phyloP scores from a whole-genome alignment of 75 land plant genomes.

The Chamaecyparis obtusa region DNA sequence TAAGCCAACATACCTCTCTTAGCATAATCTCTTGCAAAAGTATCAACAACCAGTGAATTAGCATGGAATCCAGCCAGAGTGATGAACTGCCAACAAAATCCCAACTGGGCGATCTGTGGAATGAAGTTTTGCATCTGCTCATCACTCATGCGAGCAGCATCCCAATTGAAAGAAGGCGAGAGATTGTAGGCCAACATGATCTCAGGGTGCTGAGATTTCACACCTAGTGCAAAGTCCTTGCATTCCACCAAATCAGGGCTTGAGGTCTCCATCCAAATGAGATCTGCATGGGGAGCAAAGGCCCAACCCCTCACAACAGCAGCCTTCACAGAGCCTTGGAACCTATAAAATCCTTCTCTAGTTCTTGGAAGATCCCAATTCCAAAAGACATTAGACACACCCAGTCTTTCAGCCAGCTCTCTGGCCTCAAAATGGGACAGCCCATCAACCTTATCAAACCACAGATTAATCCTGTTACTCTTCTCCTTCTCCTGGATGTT shows the following conservation, averaged over 20 bases:
- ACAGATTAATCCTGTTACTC: conserved; percentile 49
- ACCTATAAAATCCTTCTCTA: conserved; percentile 73
- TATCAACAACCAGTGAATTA: conserved; percentile 68
- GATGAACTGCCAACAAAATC: conserved; percentile 94
- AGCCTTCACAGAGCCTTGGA: conserved; percentile 64
- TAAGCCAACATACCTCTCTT: conserved; percentile 89
- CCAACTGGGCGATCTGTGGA: conserved; percentile 71
- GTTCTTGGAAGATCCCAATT: conserved; percentile 83
- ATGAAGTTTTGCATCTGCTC: conserved; percentile 78
- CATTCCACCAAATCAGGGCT: conserved; percentile 74
- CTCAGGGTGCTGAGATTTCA: conserved; percentile 64
- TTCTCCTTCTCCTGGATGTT: conserved; percentile 50
- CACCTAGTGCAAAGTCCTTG: conserved; percentile 65
- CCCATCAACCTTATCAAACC: conserved; percentile 32
- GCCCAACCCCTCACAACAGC: conserved; percentile 65
- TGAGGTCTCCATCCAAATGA: conserved; percentile 88
- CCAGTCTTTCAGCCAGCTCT: conserved; percentile 68
- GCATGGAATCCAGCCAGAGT: conserved; percentile 93
- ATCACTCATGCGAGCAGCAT: conserved; percentile 83
- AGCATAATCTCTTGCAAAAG: conserved; percentile 79
- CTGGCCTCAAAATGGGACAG: conserved; percentile 58
- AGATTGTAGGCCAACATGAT: conserved; percentile 79
- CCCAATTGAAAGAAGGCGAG: conserved; percentile 95
- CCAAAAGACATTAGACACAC: conserved; percentile 69
- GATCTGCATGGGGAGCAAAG: conserved; percentile 66